Evolutionary conservation across 495 filamentous ascomycete genomes (phyloP).

Genomic region (Recurvomyces mirabilis): DNA sequence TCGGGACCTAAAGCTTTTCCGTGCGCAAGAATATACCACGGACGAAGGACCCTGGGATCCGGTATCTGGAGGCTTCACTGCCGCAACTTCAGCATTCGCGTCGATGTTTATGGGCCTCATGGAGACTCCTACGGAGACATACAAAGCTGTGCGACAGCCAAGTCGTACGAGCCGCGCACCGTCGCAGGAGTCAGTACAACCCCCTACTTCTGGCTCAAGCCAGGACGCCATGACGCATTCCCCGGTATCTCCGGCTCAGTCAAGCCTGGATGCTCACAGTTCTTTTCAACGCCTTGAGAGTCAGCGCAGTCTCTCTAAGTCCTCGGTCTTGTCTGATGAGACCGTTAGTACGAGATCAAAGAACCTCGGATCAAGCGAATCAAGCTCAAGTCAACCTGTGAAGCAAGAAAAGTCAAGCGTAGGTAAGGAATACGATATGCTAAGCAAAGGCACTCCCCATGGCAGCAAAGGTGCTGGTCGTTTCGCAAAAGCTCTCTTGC

Average conservation of each 20-base stretch:
- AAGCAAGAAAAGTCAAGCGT: too few relatives aligned
- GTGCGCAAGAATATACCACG: slow-evolving; percentile 32
- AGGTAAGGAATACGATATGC: too few relatives aligned
- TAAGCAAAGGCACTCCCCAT: slow-evolving; percentile 42
- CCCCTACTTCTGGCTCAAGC: slow-evolving; percentile 8
- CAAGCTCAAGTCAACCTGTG: not conserved
- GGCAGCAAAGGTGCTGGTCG: slow-evolving; percentile 53
- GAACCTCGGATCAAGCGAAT: not conserved
- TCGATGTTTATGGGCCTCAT: slow-evolving; percentile 69
- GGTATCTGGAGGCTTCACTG: slow-evolving; percentile 42
- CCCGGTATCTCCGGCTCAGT: not conserved
- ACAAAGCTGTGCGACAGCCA: slow-evolving; percentile 39
- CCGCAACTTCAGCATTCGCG: slow-evolving; percentile 62
- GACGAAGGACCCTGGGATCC: slow-evolving; percentile 35
- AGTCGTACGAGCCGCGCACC: slow-evolving; percentile 14
- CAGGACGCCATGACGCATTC: not conserved
- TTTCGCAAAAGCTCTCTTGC: slow-evolving; percentile 55
- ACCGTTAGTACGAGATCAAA: not conserved
- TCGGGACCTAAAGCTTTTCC: slow-evolving; percentile 31
- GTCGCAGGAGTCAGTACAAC: slow-evolving; percentile 6
- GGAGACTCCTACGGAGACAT: slow-evolving; percentile 64
- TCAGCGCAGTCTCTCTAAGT: not conserved
- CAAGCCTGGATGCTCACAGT: too few relatives aligned
- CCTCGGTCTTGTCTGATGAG: too few relatives aligned
- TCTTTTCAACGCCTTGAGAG: not conserved